These are phyloP conservation scores for Henckelia pumila DNA, from an alignment of 257 asterid genomes.

Conservation along the genomic window DNA sequence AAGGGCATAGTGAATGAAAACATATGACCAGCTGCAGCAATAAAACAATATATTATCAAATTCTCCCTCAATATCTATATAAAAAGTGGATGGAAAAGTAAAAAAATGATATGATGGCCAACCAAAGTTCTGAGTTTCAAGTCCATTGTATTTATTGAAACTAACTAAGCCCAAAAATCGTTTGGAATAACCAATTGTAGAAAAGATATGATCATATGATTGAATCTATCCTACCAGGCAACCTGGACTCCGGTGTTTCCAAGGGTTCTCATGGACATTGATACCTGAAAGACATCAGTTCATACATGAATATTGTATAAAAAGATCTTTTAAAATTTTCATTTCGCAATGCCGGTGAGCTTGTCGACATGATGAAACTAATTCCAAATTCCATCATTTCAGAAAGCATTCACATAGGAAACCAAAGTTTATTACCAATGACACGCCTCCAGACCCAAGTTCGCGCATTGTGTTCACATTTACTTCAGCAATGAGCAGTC, in stretches of 20 bases:
- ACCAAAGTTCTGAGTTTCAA: background rate
- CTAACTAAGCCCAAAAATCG: background rate
- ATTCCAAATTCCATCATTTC: slow-evolving; percentile 15
- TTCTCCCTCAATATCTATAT: background rate
- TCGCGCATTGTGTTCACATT: slow-evolving; percentile 95
- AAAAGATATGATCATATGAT: background rate
- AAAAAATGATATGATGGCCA: background rate
- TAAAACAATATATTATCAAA: slow-evolving; percentile 19
- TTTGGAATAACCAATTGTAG: slow-evolving; percentile 1
- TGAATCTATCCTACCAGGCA: slow-evolving; percentile 55
- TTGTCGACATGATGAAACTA: background rate
- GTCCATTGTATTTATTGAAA: background rate
- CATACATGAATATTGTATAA: background rate
- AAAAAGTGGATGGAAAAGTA: background rate
- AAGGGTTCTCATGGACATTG: slow-evolving; percentile 88
- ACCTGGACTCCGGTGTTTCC: slow-evolving; percentile 84
- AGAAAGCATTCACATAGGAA: slow-evolving; percentile 13
- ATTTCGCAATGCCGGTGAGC: slow-evolving; percentile 16
- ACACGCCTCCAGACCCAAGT: slow-evolving; percentile 94
- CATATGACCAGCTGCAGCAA: slow-evolving; percentile 89
- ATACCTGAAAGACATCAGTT: slow-evolving; percentile 50
- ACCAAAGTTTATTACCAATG: slow-evolving; percentile 55
- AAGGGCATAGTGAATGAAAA: slow-evolving; percentile 90
- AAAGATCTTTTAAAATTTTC: background rate
- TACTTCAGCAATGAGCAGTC: slow-evolving; percentile 95